Conservation (phyloP, 441 rosid species). For the Populus hybrid region DNA sequence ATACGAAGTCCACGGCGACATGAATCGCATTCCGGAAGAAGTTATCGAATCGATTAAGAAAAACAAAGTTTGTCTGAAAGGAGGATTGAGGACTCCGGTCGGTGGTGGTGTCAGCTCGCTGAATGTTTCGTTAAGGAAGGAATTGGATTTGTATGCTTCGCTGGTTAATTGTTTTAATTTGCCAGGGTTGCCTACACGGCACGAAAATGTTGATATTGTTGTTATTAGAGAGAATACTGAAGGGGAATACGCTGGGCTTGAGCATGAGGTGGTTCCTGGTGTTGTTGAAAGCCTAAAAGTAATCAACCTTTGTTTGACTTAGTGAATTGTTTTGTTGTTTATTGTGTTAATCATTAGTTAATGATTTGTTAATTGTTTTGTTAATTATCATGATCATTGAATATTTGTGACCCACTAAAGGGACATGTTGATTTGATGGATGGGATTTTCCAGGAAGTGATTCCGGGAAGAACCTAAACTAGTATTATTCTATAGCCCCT, state of each 20-base stretch:
- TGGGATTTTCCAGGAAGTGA: too few relatives aligned
- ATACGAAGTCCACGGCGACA: constrained; percentile 83
- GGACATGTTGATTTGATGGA: not conserved
- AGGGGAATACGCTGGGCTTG: constrained; percentile 95
- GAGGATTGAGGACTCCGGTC: constrained; percentile 82
- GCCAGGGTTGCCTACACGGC: constrained; percentile 80
- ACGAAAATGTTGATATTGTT: constrained; percentile 86
- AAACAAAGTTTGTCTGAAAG: constrained; percentile 94
- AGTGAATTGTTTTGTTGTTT: not conserved
- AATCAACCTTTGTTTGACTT: not conserved
- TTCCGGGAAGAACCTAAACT: not conserved
- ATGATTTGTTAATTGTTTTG: not conserved
- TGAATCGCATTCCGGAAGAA: constrained; percentile 74
- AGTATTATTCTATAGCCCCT: not conserved
- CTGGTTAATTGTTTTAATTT: constrained; percentile 84
- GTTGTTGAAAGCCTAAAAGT: constrained; percentile 99
- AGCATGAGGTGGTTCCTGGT: constrained; percentile 97
- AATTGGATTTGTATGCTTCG: constrained; percentile 88
- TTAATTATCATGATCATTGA: not conserved
- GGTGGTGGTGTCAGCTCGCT: constrained; percentile 95
- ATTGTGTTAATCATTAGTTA: not conserved
- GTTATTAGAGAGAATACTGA: constrained; percentile 97
- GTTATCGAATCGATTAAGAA: constrained; percentile 79
- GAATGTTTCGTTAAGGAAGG: constrained; percentile 74
- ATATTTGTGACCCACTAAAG: not conserved